Evolutionary conservation across 2,329 filamentous ascomycete genomes (phyloP).

Genomic region (Chaetomiaceae sp.): DNA sequence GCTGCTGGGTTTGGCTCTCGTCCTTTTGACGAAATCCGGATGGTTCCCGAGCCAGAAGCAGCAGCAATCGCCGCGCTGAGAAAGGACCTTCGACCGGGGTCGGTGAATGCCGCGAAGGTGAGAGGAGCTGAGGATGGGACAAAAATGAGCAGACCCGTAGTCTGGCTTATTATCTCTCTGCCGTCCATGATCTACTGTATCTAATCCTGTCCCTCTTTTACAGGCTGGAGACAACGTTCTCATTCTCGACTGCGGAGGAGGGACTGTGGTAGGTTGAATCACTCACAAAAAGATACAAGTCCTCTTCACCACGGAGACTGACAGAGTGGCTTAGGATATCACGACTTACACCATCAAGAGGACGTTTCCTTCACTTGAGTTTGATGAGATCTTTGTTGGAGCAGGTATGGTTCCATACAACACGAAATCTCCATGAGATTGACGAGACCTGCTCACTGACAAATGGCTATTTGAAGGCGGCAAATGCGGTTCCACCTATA

Average conservation of each 20-base stretch:
- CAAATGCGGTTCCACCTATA: slow-evolving; percentile 2
- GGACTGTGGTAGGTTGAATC: slow-evolving; percentile 3
- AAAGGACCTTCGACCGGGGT: not conserved
- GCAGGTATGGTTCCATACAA: too few relatives aligned
- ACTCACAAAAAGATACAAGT: too few relatives aligned
- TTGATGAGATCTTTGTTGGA: slow-evolving; percentile 1
- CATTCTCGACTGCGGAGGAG: slow-evolving; percentile 5
- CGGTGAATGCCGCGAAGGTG: slow-evolving; percentile 1
- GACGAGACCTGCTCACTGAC: not conserved
- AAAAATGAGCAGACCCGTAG: too few relatives aligned
- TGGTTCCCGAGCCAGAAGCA: not conserved
- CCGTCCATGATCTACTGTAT: too few relatives aligned
- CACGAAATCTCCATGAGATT: too few relatives aligned
- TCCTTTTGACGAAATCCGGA: not conserved
- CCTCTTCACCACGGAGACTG: not conserved
- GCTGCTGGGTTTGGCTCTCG: slow-evolving; percentile 1
- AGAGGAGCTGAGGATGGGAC: too few relatives aligned
- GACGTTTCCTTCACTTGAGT: not conserved
- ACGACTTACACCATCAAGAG: not conserved
- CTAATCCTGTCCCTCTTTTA: too few relatives aligned
- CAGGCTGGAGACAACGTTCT: slow-evolving; percentile 1
- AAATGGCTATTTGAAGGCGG: not conserved
- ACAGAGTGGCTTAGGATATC: not conserved
- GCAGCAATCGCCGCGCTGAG: not conserved
- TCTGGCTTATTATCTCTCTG: too few relatives aligned